Evolutionary conservation across 805 yeast genomes (phyloP).

Genomic region (Starmerella stellata): DNA sequence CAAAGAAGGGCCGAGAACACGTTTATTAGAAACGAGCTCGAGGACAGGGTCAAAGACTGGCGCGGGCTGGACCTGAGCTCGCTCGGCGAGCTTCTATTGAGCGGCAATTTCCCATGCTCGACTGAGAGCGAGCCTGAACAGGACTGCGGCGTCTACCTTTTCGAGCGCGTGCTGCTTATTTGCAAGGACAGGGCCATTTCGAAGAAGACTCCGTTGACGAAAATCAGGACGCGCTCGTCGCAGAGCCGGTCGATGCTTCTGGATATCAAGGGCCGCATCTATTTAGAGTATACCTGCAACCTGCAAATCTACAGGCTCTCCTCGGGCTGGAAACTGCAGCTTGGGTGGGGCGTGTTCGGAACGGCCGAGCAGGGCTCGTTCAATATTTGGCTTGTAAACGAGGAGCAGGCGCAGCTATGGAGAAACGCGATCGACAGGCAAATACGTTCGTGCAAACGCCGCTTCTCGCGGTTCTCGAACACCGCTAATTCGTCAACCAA

Average conservation of each 20-base stretch:
- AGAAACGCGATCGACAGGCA: slow-evolving; percentile 24
- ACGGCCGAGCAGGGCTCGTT: slow-evolving; percentile 80
- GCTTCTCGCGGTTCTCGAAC: background rate
- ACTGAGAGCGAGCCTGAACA: slow-evolving; percentile 54
- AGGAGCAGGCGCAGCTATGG: slow-evolving; percentile 75
- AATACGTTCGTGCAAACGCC: background rate
- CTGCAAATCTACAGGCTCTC: slow-evolving; percentile 22
- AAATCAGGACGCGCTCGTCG: slow-evolving; percentile 29
- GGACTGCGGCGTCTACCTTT: slow-evolving; percentile 76
- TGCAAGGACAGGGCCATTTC: slow-evolving; percentile 41
- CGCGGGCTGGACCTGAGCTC: slow-evolving; percentile 62
- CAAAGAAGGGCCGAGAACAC: slow-evolving; percentile 82
- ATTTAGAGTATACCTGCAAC: slow-evolving; percentile 45
- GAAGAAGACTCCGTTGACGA: slow-evolving; percentile 33
- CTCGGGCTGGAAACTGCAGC: slow-evolving; percentile 20
- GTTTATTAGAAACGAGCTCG: slow-evolving; percentile 46
- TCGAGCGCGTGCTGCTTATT: slow-evolving; percentile 49
- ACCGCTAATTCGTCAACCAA: slow-evolving; percentile 1
- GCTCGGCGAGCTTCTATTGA: slow-evolving; percentile 70
- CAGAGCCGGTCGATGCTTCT: slow-evolving; percentile 21
- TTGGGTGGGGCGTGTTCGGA: slow-evolving; percentile 23
- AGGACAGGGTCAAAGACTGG: slow-evolving; percentile 75
- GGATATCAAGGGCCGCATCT: slow-evolving; percentile 66
- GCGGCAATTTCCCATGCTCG: slow-evolving; percentile 38
- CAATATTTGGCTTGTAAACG: slow-evolving; percentile 61